phyloP scores from a whole-genome alignment of 495 filamentous ascomycete species.

The Penicillium cosmopolitanum region DNA sequence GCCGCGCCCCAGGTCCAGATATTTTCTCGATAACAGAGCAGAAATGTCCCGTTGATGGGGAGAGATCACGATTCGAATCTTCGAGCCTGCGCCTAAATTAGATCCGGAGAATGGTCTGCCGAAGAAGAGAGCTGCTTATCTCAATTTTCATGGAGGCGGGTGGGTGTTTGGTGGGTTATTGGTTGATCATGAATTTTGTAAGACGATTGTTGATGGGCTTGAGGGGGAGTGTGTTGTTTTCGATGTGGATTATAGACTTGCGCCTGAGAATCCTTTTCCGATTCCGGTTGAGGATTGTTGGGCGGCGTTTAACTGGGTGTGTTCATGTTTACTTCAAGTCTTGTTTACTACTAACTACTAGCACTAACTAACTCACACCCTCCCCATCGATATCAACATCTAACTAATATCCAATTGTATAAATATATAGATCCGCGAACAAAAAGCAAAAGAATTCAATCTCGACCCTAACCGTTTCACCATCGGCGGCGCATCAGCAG shows the following conservation, averaged over 20 bases:
- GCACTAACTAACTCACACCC: not conserved
- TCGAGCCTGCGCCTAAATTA: constrained; percentile 36
- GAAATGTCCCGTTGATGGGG: constrained; percentile 42
- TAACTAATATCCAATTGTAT: not conserved
- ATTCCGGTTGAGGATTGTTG: constrained; percentile 43
- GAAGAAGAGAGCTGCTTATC: constrained; percentile 41
- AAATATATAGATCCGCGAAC: constrained; percentile 30
- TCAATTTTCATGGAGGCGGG: constrained; percentile 47
- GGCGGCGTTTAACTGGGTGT: constrained; percentile 47
- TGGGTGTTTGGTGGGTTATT: constrained; percentile 44
- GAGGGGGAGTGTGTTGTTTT: constrained; percentile 43
- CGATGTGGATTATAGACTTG: constrained; percentile 44
- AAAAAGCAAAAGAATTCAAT: constrained; percentile 38
- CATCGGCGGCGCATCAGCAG: constrained; percentile 43
- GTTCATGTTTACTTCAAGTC: not conserved
- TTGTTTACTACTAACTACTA: too few species aligned
- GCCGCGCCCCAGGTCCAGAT: constrained; percentile 37
- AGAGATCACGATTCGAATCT: constrained; percentile 42
- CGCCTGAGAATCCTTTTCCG: constrained; percentile 42
- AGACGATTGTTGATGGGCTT: constrained; percentile 37
- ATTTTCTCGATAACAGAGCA: constrained; percentile 45
- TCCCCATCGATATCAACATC: not conserved
- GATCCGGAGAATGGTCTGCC: constrained; percentile 29
- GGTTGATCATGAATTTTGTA: constrained; percentile 43
- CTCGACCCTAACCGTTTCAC: constrained; percentile 35